These are phyloP conservation scores for Wickerhamomyces sydowiorum DNA, from an alignment of 805 yeast species.

Conservation along the genomic window DNA sequence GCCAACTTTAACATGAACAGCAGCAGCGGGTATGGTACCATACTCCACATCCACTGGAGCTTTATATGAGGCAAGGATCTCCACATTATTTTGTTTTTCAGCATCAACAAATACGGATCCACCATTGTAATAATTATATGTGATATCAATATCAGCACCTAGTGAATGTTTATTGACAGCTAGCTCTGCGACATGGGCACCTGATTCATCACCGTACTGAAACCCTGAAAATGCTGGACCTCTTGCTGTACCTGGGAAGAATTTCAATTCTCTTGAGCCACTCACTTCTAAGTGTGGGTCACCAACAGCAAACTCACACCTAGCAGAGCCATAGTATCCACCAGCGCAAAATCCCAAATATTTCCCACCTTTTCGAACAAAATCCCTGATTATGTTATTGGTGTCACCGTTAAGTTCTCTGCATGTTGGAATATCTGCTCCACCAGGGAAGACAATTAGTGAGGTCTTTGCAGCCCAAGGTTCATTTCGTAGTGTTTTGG, in stretches of 20 bases:
- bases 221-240: conserved; percentile 85
- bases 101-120: conserved; percentile 86
- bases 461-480: conserved; percentile 88
- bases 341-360: conserved; percentile 94
- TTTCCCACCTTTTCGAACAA: conserved; percentile 73
- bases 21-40: conserved; percentile 53
- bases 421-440: conserved; percentile 90
- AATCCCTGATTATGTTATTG: conserved; percentile 52
- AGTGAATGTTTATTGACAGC: conserved; percentile 30
- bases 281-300: conserved; percentile 66
- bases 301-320: conserved; percentile 83
- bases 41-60: conserved; percentile 49
- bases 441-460: conserved; percentile 87
- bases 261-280: conserved; percentile 76
- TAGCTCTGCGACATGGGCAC: conserved; percentile 59
- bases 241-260: conserved; percentile 77
- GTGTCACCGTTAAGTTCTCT: conserved; percentile 65
- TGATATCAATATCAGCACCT: conserved; percentile 22
- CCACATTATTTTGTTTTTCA: conserved; percentile 49
- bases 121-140: conserved; percentile 68
- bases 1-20: conserved; percentile 61
- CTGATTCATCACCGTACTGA: conserved; percentile 67
- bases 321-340: conserved; percentile 72
- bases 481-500: conserved; percentile 58
- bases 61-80: conserved; percentile 65